Evolutionary conservation across 2,329 filamentous ascomycete genomes (phyloP), one percentile per base, ranked within the genome.

Genomic region (Fusarium transvaalense): DNA sequence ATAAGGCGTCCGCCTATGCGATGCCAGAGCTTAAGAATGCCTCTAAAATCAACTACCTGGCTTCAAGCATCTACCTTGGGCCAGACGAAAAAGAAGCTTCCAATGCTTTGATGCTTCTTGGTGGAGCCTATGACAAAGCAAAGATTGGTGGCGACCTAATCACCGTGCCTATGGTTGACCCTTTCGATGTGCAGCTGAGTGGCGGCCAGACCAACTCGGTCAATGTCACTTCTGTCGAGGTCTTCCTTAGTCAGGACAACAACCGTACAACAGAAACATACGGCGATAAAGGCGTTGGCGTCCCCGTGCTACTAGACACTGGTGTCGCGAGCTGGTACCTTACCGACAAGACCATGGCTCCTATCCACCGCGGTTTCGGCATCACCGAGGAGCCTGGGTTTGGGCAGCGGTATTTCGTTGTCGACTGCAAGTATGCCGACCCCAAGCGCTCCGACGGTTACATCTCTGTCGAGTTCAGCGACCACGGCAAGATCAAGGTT

Each of bases 371-470:
- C 8, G 55, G 29, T 10, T 61, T 61, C 1, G 25, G 14, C 10
- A 9, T 56, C 7, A 34, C 42, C 3, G 10, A 42, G 10, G 42
- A 13, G 14, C 29, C 19, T 1, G 7, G 7, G 0, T 10, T 4
- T 8, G 54, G 42, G 10, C 35, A 60, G 10, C 19, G 3, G 10
- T 61, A 60, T n/a, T 59, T 61, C 0, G 14, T 19, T 0, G 54
- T 61, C 0, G 13, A 61, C 13, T 61, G 57, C 29, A 61, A 61
- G 5, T 61, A 61, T 12, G 57, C 23, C 2, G 31, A 51, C 10
- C 3, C 42, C 4, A 25, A 42, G 35, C 57, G 57, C 0, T 35
- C 37, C 5, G 42, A 60, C 1, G 57, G 57, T 0, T 60, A 61
- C 0, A 15, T 61, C 8, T 21, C 23, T 10, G 55, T 61, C 0